Evolutionary conservation across 257 asterid genomes (phyloP).

Genomic region (Solanum gandarillasii): DNA sequence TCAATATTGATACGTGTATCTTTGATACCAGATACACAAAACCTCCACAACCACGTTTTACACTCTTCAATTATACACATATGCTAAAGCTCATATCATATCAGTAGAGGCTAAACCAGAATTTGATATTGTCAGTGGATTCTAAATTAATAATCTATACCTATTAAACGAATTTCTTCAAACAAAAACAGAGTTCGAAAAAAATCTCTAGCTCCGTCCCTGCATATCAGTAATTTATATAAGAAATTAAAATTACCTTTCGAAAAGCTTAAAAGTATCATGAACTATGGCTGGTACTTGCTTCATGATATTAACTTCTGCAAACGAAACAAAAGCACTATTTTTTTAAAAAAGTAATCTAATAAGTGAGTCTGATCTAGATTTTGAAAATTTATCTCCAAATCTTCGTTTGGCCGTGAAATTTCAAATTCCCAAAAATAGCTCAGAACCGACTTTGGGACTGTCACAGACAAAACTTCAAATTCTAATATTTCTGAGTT

Average conservation of each 20-base stretch:
- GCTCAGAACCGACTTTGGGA: background rate
- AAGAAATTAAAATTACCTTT: slow-evolving; percentile 36
- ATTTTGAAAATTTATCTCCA: too few relatives aligned
- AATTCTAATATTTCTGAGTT: background rate
- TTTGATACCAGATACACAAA: background rate
- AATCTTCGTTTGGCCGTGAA: background rate
- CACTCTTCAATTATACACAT: background rate
- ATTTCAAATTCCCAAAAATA: background rate
- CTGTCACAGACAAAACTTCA: background rate
- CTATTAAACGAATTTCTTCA: background rate
- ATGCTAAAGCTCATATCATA: background rate
- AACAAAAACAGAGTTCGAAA: background rate
- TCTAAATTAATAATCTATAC: background rate
- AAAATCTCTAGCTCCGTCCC: background rate
- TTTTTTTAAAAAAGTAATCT: background rate
- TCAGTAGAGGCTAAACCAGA: background rate
- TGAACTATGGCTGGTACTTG: slow-evolving; percentile 83
- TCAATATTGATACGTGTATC: background rate
- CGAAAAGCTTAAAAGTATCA: slow-evolving; percentile 75
- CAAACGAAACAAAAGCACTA: slow-evolving; percentile 4
- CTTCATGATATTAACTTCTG: slow-evolving; percentile 61
- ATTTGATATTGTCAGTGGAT: background rate
- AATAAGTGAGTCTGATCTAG: background rate
- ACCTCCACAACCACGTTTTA: background rate
- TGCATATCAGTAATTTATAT: background rate